Base-by-base conservation (phyloP, 345 rosid genomes). In the Sonneratia alba region DNA sequence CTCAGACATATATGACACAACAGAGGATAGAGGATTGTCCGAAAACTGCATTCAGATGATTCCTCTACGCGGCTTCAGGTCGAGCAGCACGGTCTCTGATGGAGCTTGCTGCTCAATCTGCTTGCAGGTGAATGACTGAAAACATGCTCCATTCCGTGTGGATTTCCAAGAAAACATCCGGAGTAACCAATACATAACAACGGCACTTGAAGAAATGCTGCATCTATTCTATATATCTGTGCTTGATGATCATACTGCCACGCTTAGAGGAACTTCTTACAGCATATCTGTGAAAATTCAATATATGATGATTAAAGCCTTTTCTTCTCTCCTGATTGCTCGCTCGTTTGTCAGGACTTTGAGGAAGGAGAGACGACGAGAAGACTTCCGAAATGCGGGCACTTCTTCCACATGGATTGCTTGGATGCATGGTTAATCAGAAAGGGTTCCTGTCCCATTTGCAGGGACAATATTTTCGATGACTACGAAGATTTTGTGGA, bases 401-500 rank as follows among this genome's bases (percentile, higher is more conserved):
- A 91, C 51, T 49, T 47, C n/a, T 89, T 86, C 80, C 98, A 93
- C 78, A 66, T 74, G 80, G 78, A 70, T 3, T 93, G 96, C 77
- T 68, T 91, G 75, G 97, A 93, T 78, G 74, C 78, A 69, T 93
- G 98, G 98, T 75, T 93, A 16, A 69, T 66, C 24, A 73, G 78
- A 68, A 83, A 85, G 66, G 89, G 80, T 15, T 83, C 89, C 24
- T 93, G 97, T 40, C 98, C 98, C n/a, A 82, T 89, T 56, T 93
- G 98, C 73, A 83, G 97, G 82, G 79, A 79, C 36, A 62, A 57
- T 5, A 67, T 81, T 21, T 27, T 67, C 12, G 76, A 79, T 45
- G n/a, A 5, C 48, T 49, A 38, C 43, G 47, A 69, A 0, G 32
- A 6, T 9, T 0, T 75, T 66, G 3, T 19, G 21, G 42, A 70